Evolutionary conservation across 2,329 filamentous ascomycete genomes (phyloP), one percentile per base, ranked within the genome.

Genomic region (Clarireedia homoeocarpa): DNA sequence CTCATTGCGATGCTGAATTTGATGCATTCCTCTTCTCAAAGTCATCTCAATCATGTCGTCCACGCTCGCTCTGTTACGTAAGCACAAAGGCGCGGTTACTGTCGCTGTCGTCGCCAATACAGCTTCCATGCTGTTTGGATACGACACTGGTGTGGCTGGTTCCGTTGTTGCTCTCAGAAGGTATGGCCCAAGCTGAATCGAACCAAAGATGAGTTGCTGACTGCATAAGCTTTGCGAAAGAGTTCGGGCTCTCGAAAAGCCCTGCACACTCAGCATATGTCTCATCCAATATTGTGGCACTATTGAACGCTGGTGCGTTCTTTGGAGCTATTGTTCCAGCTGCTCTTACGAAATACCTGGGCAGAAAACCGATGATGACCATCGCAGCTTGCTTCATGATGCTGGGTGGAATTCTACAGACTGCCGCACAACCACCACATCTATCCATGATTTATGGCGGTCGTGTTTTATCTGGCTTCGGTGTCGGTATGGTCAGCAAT

Each of bases 241-340:
- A 53, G 6, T 62, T 61, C 46, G 47, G 57, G 23, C 57, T 62
- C 48, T 59, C 59, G 14, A 58, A 54, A 7, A 52, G 49, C 39
- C 24, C 39, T 30, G 48, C 27, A 17, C 58, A 58, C 14, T 56
- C 57, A 38, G 48, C 58, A 30, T 47, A 58, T n/a, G 51, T 62
- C 24, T 58, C 60, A 6, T 58, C 55, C 6, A 74, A 78, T 49
- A 73, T 74, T 38, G 74, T 78, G 20, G 73, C 75, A 1, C 73
- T 79, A 26, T 76, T 79, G 51, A 76, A 79, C 60, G 73, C 75
- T 14, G 77, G 77, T 24, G 75, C 76, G 26, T 76, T 81, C 56
- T 71, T 76, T 20, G 77, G 76, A n/a, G 77, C 75, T 58, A 73
- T 79, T 55, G 61, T 72, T 44, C 72, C 77, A 57, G 77, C 74